phyloP scores from a whole-genome alignment of 1,284 basidiomycete genomes.

The Amylostereum chailletii region DNA sequence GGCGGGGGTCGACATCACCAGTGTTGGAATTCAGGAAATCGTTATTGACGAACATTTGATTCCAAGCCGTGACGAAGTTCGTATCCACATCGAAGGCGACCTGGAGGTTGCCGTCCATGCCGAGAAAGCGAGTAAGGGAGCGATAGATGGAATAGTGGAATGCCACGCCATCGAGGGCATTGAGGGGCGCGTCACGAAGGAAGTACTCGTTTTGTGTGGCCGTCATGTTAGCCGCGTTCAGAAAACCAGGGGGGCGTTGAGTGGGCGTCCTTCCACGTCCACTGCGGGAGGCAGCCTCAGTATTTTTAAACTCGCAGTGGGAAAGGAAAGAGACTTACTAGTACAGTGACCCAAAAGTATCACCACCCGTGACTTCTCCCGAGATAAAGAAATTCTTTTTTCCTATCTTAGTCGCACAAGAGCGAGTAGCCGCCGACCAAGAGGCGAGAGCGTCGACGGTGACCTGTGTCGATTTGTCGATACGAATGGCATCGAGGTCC shows the following conservation, averaged over 20 bases:
- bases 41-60: slow-evolving; percentile 80
- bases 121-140: slow-evolving; percentile 72
- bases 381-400: slow-evolving; percentile 87
- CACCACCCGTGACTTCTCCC: slow-evolving; percentile 91
- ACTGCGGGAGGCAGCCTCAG: slow-evolving; percentile 24
- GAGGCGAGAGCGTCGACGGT: slow-evolving; percentile 71
- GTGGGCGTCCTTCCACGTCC: slow-evolving; percentile 80
- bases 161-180: slow-evolving; percentile 68
- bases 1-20: slow-evolving; percentile 67
- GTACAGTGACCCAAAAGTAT: slow-evolving; percentile 83
- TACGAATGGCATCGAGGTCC: slow-evolving; percentile 87
- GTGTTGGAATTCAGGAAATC: slow-evolving; percentile 74
- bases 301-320: not conserved
- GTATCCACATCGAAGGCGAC: slow-evolving; percentile 76
- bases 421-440: slow-evolving; percentile 68
- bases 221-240: slow-evolving; percentile 61
- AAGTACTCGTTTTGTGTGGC: slow-evolving; percentile 63
- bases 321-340: slow-evolving; percentile 37
- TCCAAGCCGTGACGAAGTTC: slow-evolving; percentile 85
- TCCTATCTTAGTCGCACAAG: slow-evolving; percentile 60
- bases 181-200: slow-evolving; percentile 54
- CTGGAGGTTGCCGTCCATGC: slow-evolving; percentile 87
- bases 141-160: slow-evolving; percentile 94
- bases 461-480: slow-evolving; percentile 90
- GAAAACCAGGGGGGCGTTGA: slow-evolving; percentile 55